phyloP scores from a whole-genome alignment of 2,329 filamentous ascomycete genomes.

The Ploettnerulaceae sp. region DNA sequence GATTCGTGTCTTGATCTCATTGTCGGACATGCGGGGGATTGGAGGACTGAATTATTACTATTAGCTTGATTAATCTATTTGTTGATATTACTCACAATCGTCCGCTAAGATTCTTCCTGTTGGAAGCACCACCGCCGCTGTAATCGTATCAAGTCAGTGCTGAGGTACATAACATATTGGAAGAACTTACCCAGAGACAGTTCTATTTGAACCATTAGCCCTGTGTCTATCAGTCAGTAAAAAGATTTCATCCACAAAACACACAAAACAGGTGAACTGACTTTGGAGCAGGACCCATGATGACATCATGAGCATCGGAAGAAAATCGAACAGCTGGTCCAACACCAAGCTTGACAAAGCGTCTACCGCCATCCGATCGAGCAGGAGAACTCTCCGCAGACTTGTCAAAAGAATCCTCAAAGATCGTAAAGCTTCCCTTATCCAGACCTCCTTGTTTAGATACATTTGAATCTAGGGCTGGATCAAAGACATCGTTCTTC shows the following conservation, averaged over 20 bases:
- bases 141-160: background rate
- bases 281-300: conserved; percentile 10
- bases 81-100: background rate
- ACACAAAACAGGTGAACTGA: background rate
- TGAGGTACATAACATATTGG: no score
- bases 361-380: conserved; percentile 3
- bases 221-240: background rate
- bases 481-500: no score
- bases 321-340: conserved; percentile 8
- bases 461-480: no score
- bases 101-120: background rate
- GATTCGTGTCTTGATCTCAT: conserved; percentile 1
- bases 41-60: background rate
- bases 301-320: conserved; percentile 7
- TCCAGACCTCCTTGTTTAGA: no score
- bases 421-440: background rate
- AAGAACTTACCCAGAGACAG: no score
- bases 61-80: background rate
- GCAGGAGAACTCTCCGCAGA: background rate
- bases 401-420: background rate
- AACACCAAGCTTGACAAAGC: conserved; percentile 6
- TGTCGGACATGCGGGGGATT: background rate
- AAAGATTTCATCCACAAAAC: background rate
- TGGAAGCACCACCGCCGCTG: background rate
- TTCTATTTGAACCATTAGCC: background rate